Conservation (phyloP, 352 stramenopile species). For the Pythium guiyangense region DNA sequence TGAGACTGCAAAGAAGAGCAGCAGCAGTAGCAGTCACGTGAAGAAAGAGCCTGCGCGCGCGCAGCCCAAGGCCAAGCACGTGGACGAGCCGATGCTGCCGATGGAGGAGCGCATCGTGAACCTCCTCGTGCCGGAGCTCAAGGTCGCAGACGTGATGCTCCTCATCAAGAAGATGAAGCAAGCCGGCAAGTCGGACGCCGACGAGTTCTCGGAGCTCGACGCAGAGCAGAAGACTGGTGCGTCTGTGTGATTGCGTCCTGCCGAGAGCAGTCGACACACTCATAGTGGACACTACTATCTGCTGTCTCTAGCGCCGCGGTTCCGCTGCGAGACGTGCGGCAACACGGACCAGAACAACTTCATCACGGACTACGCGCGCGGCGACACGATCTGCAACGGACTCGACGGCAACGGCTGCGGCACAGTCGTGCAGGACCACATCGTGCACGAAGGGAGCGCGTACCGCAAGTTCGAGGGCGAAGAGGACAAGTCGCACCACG, state of each 20-base stretch:
- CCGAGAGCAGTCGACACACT: not conserved
- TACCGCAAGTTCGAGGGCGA: conserved; percentile 97
- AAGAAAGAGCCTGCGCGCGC: conserved; percentile 33
- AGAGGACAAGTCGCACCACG: conserved; percentile 96
- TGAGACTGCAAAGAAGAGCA: conserved; percentile 24
- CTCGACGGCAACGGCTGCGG: conserved; percentile 88
- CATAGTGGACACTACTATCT: not conserved
- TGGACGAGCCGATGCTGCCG: conserved; percentile 52
- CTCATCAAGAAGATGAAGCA: conserved; percentile 90
- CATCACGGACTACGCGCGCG: conserved; percentile 85
- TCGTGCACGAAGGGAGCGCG: conserved; percentile 94
- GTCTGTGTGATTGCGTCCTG: not conserved
- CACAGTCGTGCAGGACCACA: conserved; percentile 92
- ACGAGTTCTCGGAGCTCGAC: conserved; percentile 85
- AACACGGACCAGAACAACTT: conserved; percentile 90
- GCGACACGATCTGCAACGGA: conserved; percentile 86
- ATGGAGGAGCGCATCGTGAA: conserved; percentile 89
- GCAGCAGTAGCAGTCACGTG: conserved; percentile 3
- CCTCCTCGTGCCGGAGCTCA: conserved; percentile 77
- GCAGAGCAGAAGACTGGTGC: conserved; percentile 81
- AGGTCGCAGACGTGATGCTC: conserved; percentile 85
- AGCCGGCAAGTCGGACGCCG: conserved; percentile 82
- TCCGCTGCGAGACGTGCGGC: conserved; percentile 81
- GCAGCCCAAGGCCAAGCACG: conserved; percentile 33
- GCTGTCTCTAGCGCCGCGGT: conserved; percentile 46